Base-by-base conservation (phyloP, 805 yeast species). In the Zygotorulaspora florentina region DNA sequence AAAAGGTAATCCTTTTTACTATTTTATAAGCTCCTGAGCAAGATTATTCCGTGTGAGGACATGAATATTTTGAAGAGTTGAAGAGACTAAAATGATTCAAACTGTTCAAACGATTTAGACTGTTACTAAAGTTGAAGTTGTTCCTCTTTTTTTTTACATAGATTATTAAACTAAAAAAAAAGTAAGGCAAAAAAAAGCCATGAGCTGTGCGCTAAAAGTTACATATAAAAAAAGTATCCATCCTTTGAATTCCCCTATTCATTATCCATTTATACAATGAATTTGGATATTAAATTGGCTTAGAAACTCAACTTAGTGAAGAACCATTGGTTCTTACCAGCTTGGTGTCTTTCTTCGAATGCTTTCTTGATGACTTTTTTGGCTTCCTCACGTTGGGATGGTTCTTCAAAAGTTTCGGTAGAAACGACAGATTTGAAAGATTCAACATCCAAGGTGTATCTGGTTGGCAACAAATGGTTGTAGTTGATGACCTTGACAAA, bases 321-420 rank as follows among this genome's bases (percentile, higher is more conserved):
- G 83, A 93, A 93, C 99, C 99, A 93, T 80, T 89, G 90, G 90
- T 91, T 91, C 86, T 93, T 89, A 75, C 99, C 99, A 72, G 96
- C 88, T 76, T 87, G 95, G 83, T 91, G 96, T 83, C 89, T 88
- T 80, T 91, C 96, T 81, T 93, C 99, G 71, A 93, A 91, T 73
- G 96, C 96, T 83, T 90, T 87, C 87, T 88, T 93, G 75, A 93
- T 88, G 72, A 84, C 90, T 83, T 93, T 91, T 87, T 90, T 93
- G 71, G 98, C 98, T 74, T 91, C 97, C 77, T 84, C 95, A 75
- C 95, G 86, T 79, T 90, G 96, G 60, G 97, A 80, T 76, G 98
- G 96, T 82, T 93, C 97, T 71, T 80, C 80, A 74, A 93, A 85
- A 69, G 98, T 81, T 74, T 91, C 99, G 66, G 91, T 79, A 66